These are phyloP conservation scores for Vickermania spadyakhi DNA, from an alignment of 208 protist species.

Conservation along the genomic window DNA sequence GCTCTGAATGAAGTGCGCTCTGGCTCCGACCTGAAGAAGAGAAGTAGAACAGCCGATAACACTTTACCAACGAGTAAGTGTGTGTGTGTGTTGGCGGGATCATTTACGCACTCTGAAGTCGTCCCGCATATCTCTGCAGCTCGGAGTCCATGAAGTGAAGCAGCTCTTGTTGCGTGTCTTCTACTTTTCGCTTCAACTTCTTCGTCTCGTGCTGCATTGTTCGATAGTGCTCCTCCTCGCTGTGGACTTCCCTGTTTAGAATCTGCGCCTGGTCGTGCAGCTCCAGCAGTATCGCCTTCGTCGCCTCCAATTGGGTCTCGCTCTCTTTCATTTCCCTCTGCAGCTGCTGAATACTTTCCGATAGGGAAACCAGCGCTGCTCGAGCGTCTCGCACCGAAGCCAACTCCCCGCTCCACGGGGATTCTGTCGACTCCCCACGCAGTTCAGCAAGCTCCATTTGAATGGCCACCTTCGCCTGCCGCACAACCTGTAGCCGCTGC, in stretches of 20 bases:
- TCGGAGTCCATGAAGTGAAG: neutral
- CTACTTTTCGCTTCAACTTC: neutral
- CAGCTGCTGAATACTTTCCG: slow-evolving; percentile 8
- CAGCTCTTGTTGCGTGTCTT: neutral
- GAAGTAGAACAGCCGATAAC: no score
- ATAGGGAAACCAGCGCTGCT: slow-evolving; percentile 14
- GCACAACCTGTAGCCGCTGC: neutral
- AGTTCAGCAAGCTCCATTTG: neutral
- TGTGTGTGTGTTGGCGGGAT: neutral
- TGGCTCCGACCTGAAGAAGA: no score
- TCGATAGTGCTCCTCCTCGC: slow-evolving; percentile 4
- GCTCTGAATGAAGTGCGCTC: no score
- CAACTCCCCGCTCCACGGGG: neutral
- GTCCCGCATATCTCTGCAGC: neutral
- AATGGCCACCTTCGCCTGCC: neutral
- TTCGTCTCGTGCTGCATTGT: neutral
- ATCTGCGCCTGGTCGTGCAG: slow-evolving; percentile 9
- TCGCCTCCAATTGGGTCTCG: slow-evolving; percentile 3
- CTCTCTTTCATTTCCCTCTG: slow-evolving; percentile 8
- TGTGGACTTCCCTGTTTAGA: slow-evolving; percentile 9
- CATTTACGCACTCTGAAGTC: neutral
- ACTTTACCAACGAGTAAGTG: neutral
- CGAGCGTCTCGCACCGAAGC: slow-evolving; percentile 5
- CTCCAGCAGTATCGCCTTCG: slow-evolving; percentile 7
- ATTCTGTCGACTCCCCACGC: neutral